Evolutionary conservation across 2,329 filamentous ascomycete species (phyloP).

Genomic region (Aspergillus chevalieri): DNA sequence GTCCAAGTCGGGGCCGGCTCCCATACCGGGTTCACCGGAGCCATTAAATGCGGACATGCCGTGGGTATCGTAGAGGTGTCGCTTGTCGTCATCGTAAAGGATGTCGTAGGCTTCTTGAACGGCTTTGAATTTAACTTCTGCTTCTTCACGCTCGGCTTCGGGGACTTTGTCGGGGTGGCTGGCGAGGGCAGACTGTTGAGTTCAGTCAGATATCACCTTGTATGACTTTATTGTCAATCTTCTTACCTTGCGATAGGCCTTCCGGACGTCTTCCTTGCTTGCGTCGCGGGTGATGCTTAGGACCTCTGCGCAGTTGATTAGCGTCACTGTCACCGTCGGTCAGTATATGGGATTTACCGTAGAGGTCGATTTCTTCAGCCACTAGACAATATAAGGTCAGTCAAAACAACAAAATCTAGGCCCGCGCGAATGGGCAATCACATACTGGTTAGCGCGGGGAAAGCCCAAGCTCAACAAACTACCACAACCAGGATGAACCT

Average conservation of each 20-base stretch:
- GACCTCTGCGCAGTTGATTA: conserved; percentile 53
- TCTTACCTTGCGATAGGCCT: conserved; percentile 86
- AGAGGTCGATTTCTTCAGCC: conserved; percentile 51
- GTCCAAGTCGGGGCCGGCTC: conserved; percentile 68
- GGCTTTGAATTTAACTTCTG: conserved; percentile 87
- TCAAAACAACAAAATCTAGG: background rate
- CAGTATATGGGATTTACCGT: conserved; percentile 43
- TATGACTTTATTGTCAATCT: background rate
- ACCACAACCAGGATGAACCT: background rate
- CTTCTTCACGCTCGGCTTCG: conserved; percentile 73
- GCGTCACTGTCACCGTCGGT: background rate
- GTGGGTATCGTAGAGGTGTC: conserved; percentile 83
- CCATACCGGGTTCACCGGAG: conserved; percentile 57
- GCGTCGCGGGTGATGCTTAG: conserved; percentile 69
- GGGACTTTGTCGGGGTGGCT: conserved; percentile 95
- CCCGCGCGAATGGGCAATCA: background rate
- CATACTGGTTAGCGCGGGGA: background rate
- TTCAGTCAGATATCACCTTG: conserved; percentile 3
- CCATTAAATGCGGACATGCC: conserved; percentile 95
- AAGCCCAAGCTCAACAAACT: background rate
- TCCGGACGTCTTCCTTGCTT: conserved; percentile 77
- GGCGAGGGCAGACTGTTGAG: conserved; percentile 66
- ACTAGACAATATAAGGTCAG: conserved; percentile 24
- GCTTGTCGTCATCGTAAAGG: conserved; percentile 90
- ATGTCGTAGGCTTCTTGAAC: conserved; percentile 96